These are phyloP conservation scores for Boeremia exigua DNA, from an alignment of 2,329 filamentous ascomycete genomes.

Conservation along the genomic window DNA sequence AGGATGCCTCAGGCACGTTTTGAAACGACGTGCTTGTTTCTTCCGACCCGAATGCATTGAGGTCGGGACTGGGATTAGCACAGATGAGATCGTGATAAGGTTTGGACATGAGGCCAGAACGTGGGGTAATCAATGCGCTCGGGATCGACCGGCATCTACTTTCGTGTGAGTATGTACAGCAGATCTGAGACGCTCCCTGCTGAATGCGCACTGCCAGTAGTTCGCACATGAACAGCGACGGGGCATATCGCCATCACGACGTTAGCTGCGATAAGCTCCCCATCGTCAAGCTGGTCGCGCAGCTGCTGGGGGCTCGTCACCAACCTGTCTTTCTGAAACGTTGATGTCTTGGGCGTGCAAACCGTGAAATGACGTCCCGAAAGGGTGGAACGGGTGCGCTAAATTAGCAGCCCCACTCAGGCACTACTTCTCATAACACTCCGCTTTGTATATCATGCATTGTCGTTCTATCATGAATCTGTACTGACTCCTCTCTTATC, in stretches of 20 bases:
- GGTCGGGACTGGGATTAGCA: background rate
- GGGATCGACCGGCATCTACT: constrained; percentile 7
- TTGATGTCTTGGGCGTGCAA: constrained; percentile 4
- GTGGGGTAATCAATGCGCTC: constrained; percentile 22
- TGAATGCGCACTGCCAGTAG: background rate
- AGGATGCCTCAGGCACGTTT: constrained; percentile 7
- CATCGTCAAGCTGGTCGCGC: background rate
- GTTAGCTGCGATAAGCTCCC: background rate
- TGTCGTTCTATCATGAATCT: too few species aligned
- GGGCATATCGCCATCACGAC: background rate
- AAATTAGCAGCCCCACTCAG: background rate
- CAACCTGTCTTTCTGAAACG: constrained; percentile 5
- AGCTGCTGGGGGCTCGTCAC: background rate
- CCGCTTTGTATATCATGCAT: background rate
- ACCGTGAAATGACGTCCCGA: constrained; percentile 5
- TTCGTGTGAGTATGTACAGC: background rate
- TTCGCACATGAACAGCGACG: background rate
- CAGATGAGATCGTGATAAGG: constrained; percentile 1
- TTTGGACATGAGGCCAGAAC: constrained; percentile 17
- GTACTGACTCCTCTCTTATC: too few species aligned
- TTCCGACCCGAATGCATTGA: constrained; percentile 4
- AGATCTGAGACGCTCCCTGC: background rate
- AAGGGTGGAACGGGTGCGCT: background rate
- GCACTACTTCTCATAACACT: background rate
- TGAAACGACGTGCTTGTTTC: constrained; percentile 8